Evolutionary conservation across 2,329 filamentous ascomycete genomes (phyloP), one percentile per base, ranked within the genome.

Genomic region (Microascus cirrosus): DNA sequence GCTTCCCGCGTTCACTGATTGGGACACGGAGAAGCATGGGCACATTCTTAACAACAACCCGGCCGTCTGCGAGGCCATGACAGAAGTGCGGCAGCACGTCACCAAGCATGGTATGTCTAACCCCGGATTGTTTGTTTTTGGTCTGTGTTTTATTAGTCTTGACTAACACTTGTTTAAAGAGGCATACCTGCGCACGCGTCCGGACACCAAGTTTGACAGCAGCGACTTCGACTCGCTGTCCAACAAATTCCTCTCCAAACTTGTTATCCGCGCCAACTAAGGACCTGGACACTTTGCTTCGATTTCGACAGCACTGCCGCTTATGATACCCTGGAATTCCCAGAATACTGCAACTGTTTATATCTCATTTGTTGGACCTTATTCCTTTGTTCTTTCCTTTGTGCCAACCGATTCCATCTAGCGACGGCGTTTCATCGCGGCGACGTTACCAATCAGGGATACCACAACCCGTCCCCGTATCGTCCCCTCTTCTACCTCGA

Each of bases 191-290:
- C 86, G 90, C 67, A 84, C 84, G 61, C 89, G 93, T 65, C 81
- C 83, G 64, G 85, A 86, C 59, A 84, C 87, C 67, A 90, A 87
- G 73, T 97, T 96, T 72, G 88, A 96, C 76, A 85, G 89, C 65
- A 83, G 87, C 66, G 90, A 97, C 76, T 97, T 96, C 69, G 93
- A 97, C 77, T 94, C 86, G 61, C 75, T 97, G 69, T 95, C 92
- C 57, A 96, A 96, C 79, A 97, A 96, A 78, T 96, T 97, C 78
- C 77, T 96, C 65, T 95, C 92, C 42, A 95, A 95, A 75, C 83
- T 97, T 68, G 92, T 96, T 70, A 96, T 96, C 72, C 90, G 93
- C 66, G 89, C 93, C 67, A 95, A 95, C 77, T 95, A 80, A 70
- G 32, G 8, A 20, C 24, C 22, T 32, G 34, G 24, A 34, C 28